Conservation (phyloP, 352 stramenopile species). For the Phytophthora sojae region DNA sequence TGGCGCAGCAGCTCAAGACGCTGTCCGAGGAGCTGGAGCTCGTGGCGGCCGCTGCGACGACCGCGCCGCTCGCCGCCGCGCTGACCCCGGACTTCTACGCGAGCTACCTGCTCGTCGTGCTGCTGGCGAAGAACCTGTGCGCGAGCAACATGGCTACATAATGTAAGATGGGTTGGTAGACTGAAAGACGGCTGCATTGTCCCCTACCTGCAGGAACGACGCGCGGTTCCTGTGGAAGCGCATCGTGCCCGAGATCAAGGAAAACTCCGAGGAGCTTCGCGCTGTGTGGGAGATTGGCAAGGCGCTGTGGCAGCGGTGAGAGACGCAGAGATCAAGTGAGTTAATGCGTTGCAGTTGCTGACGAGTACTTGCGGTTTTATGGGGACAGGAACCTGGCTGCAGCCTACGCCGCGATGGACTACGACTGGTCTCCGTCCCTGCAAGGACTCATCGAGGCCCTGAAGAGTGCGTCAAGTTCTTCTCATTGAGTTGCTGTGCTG, state of each 20-base stretch:
- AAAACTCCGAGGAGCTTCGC: conserved; percentile 44
- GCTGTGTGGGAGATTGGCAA: conserved; percentile 76
- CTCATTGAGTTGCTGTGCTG: not conserved
- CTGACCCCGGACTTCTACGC: conserved; percentile 67
- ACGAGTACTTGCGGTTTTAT: not conserved
- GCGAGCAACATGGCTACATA: not conserved
- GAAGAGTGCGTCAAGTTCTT: conserved; percentile 43
- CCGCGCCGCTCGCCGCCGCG: conserved; percentile 36
- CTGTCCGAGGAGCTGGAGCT: conserved; percentile 68
- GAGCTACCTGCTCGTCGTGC: conserved; percentile 58
- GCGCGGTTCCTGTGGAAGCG: conserved; percentile 83
- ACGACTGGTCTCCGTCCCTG: conserved; percentile 52
- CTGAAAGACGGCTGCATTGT: not conserved
- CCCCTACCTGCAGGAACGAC: conserved; percentile 48
- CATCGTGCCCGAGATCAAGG: conserved; percentile 53
- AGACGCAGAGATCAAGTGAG: conserved; percentile 1
- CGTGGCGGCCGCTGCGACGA: conserved; percentile 44
- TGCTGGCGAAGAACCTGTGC: conserved; percentile 62
- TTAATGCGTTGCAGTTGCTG: not conserved
- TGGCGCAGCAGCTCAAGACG: conserved; percentile 46
- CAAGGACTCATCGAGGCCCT: conserved; percentile 52
- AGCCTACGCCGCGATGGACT: conserved; percentile 65
- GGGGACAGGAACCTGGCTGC: conserved; percentile 51
- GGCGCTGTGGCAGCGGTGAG: conserved; percentile 67
- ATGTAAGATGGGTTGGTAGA: not conserved